Conservation (phyloP, 495 filamentous ascomycete genomes). For the Penicillium simplicissimum region DNA sequence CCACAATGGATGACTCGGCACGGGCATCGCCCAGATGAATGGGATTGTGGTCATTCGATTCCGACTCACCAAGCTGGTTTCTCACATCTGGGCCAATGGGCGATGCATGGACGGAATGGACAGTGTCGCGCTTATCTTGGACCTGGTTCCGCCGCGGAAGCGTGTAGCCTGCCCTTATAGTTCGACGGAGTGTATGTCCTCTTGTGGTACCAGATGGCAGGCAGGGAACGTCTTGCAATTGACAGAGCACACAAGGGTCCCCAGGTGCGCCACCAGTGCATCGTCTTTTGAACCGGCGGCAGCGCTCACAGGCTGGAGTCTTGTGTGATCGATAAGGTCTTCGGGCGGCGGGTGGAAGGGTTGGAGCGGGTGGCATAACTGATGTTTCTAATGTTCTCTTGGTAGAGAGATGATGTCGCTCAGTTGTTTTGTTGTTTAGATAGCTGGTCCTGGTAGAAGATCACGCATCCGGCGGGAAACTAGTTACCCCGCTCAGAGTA, state of each 20-base stretch:
- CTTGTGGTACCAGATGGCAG: conserved; percentile 1
- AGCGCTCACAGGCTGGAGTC: conserved; percentile 6
- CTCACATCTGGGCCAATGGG: not conserved
- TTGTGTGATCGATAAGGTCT: conserved; percentile 5
- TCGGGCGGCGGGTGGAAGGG: not conserved
- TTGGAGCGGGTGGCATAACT: not conserved
- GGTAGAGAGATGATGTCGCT: not conserved
- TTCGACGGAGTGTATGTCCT: not conserved
- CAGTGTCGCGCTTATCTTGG: not conserved
- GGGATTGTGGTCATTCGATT: conserved; percentile 7
- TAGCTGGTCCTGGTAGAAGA: too few species aligned
- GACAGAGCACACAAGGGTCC: conserved; percentile 4
- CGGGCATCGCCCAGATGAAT: not conserved
- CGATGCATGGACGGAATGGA: not conserved
- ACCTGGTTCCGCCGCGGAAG: not conserved
- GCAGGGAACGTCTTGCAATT: conserved; percentile 5
- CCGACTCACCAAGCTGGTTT: not conserved
- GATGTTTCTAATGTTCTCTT: not conserved
- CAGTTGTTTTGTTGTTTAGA: not conserved
- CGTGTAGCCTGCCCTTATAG: not conserved
- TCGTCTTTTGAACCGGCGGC: conserved; percentile 4
- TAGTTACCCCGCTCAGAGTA: not conserved
- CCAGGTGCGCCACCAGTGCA: not conserved
- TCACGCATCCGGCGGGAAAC: not conserved
- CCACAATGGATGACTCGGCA: conserved; percentile 1